Evolutionary conservation across 345 rosid genomes (phyloP), one percentile per base, ranked within the genome.

Genomic region (Arabidopsis suecica): DNA sequence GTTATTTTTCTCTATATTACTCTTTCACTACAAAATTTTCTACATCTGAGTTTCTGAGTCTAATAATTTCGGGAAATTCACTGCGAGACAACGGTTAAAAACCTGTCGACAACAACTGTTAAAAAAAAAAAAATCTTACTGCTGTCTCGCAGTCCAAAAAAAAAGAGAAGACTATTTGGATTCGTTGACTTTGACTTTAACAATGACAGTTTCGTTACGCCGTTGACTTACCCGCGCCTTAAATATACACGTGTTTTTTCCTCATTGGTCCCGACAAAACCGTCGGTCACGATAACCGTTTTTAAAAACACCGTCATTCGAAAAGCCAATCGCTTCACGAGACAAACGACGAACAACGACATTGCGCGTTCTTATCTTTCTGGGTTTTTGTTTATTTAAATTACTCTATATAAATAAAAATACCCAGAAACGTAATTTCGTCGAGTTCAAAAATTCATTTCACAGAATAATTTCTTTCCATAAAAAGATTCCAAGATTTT

Each of bases 401-500:
- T 16, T 38, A 62, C 33, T 22, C 58, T 55, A 4, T 63, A 65
- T 65, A 74, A 38, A 8, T 16, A 61, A 59, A 74, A 54, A 2
- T 6, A 60, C 63, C 74, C 79, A 68, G 79, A 68, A 75, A 68
- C 68, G 68, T 75, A 54, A 69, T 53, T 61, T 69, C 61, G 61
- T 67, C 44, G 42, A 4, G 54, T 49, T 75, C 33, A 44, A 59
- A 48, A 8, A 12, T n/a, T 53, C 60, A 71, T 28, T 37, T 38
- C 67, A 41, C 49, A 25, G 73, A 42, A 71, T 47, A 22, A 12
- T 64, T 57, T 71, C 30, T 64, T 77, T 64, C 76, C 56, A 71
- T 38, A 71, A 37, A 44, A 58, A 49, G 70, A 70, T 61, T 76
- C 74, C 59, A 14, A 48, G 10, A 18, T 48, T 14, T 74, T 20